Conservation (phyloP, 192 early-diverging fungal species). For the Coemansia sp. region DNA sequence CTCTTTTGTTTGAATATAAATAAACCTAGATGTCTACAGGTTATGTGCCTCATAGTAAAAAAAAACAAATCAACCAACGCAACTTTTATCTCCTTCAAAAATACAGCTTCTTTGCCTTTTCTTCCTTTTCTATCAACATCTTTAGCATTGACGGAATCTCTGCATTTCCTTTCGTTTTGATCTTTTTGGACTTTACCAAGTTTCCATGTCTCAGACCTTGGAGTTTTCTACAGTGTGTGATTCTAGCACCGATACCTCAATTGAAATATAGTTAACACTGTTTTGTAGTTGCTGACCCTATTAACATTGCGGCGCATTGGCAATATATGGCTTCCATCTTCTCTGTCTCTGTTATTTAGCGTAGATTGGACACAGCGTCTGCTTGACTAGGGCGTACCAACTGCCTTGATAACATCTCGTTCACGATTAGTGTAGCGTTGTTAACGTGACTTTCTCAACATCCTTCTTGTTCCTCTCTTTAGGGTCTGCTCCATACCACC, state of each 20-base stretch:
- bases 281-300: too few species aligned
- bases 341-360: conserved; percentile 3
- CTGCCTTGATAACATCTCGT: not conserved
- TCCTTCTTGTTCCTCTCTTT: not conserved
- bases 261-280: too few species aligned
- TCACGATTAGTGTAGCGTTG: not conserved
- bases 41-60: not conserved
- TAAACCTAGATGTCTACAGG: not conserved
- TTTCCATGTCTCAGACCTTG: too few species aligned
- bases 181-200: not conserved
- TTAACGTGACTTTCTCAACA: not conserved
- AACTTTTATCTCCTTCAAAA: not conserved
- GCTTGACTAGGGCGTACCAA: not conserved
- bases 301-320: not conserved
- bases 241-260: too few species aligned
- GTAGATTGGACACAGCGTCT: not conserved
- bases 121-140: not conserved
- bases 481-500: not conserved
- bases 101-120: not conserved
- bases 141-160: not conserved
- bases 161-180: not conserved
- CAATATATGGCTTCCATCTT: not conserved
- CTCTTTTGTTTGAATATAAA: not conserved
- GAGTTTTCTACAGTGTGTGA: too few species aligned
- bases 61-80: not conserved